Conservation (phyloP, 2,329 filamentous ascomycete genomes). For the Alternaria alternata region DNA sequence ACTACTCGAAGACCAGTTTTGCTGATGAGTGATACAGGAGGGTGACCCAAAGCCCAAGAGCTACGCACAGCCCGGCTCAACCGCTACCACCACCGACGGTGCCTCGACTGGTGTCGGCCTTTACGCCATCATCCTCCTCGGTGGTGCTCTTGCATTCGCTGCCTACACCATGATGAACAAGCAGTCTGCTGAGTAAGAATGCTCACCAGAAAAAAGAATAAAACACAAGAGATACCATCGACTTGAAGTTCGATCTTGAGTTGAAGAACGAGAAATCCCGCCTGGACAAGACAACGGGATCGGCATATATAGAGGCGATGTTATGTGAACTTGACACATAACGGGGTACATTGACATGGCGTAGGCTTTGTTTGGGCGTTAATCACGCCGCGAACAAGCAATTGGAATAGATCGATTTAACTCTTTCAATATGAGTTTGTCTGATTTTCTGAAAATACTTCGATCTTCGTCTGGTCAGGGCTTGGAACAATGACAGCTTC, state of each 20-base stretch:
- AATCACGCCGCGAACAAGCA: background rate
- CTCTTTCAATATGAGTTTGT: background rate
- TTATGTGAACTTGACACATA: background rate
- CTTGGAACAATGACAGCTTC: no score
- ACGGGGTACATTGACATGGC: background rate
- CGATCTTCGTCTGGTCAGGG: background rate
- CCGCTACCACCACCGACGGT: constrained; percentile 55
- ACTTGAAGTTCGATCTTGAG: background rate
- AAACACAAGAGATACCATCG: background rate
- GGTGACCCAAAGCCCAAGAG: constrained; percentile 80
- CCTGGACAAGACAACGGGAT: background rate
- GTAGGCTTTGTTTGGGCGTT: background rate
- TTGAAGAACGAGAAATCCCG: background rate
- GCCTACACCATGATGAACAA: constrained; percentile 86
- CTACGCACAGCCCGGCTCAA: constrained; percentile 58
- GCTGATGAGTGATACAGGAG: constrained; percentile 54
- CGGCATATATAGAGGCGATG: constrained; percentile 1
- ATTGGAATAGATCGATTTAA: constrained; percentile 8
- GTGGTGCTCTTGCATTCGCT: constrained; percentile 78
- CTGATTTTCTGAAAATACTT: background rate
- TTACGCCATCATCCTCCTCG: constrained; percentile 81
- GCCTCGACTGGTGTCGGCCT: constrained; percentile 76
- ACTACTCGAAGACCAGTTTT: background rate
- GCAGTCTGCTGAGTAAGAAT: constrained; percentile 27
- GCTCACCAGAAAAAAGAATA: background rate